Base-by-base conservation (phyloP, 768 basidiomycete genomes). In the Goffeauzyma gilvescens region DNA sequence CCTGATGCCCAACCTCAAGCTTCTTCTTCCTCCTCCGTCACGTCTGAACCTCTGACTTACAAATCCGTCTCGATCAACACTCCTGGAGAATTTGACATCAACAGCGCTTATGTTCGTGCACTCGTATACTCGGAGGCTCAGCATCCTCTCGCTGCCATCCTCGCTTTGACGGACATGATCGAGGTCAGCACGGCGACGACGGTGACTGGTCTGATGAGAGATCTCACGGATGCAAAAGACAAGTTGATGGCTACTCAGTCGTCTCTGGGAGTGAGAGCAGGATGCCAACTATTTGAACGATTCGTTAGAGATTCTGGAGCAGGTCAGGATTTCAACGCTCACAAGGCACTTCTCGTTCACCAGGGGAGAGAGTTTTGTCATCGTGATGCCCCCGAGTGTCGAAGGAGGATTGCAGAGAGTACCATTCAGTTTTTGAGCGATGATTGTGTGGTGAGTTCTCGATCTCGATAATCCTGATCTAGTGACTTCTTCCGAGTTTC, bases 341-440 rank as follows among this genome's bases (percentile, higher is more conserved):
- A 87, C 51, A 93, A 87, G 65, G 72, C 71, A 44, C 77, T 82
- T 55, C 72, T 93, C 41, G 76, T 87, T 47, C 71, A 70, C 34
- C 82, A 87, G 62, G 86, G 84, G 17, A 71, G 75, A 48, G 71
- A 71, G 54, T 63, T 90, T 83, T 64, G 79, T 74, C 30, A 49
- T 23, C 62, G 71, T 34, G 75, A 81, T 55, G 86, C 85, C 12
- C 70, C 84, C 34, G 74, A 79, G 32, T 95, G 84, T 69, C 75
- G 87, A 44, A 73, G 74, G 46, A 85, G 82, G 63, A 96, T 98
- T 52, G 85, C 86, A 27, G 73, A 79, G 48, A 71, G 86, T 17
- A 76, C 79, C n/a, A 73, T 85, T 36, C 78, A 78, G 34, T 96
- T 96, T 68, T 83, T 96, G 60, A 80, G 81, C 59, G 93, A 98